These are phyloP conservation scores for Oryza coarctata DNA, from an alignment of 176 grass and related monocot species.

Conservation along the genomic window DNA sequence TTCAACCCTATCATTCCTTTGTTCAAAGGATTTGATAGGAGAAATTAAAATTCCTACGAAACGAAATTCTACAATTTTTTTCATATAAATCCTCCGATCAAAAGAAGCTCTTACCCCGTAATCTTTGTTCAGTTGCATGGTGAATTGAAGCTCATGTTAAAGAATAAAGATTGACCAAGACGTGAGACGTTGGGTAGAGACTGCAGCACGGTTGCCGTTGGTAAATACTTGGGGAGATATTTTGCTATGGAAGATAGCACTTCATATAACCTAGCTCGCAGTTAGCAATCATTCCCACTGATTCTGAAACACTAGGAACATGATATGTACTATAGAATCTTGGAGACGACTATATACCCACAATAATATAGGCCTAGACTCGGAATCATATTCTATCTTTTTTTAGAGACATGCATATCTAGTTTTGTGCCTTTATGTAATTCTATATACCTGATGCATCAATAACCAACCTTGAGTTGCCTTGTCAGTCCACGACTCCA, in stretches of 20 bases:
- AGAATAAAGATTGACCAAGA: too few relatives aligned
- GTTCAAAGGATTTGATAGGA: too few relatives aligned
- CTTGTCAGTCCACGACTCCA: background rate
- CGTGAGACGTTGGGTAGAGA: too few relatives aligned
- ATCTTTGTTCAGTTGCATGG: too few relatives aligned
- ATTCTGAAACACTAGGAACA: background rate
- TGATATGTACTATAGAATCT: background rate
- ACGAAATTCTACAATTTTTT: too few relatives aligned
- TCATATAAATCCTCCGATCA: too few relatives aligned
- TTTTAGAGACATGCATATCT: background rate
- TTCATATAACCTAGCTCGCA: background rate
- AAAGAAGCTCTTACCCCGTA: too few relatives aligned
- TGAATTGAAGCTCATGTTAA: too few relatives aligned
- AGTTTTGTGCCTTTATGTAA: background rate
- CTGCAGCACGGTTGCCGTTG: too few relatives aligned
- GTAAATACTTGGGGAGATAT: too few relatives aligned
- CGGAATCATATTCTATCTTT: slow-evolving; percentile 7
- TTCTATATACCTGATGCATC: background rate
- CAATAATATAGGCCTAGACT: background rate
- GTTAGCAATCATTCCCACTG: background rate
- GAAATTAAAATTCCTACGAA: too few relatives aligned
- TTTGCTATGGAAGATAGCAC: background rate
- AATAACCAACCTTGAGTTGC: background rate
- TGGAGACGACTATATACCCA: background rate
- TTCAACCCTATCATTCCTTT: too few relatives aligned